These are phyloP conservation scores for Volutella citrinella DNA, from an alignment of 2,329 filamentous ascomycete species.

Conservation along the genomic window DNA sequence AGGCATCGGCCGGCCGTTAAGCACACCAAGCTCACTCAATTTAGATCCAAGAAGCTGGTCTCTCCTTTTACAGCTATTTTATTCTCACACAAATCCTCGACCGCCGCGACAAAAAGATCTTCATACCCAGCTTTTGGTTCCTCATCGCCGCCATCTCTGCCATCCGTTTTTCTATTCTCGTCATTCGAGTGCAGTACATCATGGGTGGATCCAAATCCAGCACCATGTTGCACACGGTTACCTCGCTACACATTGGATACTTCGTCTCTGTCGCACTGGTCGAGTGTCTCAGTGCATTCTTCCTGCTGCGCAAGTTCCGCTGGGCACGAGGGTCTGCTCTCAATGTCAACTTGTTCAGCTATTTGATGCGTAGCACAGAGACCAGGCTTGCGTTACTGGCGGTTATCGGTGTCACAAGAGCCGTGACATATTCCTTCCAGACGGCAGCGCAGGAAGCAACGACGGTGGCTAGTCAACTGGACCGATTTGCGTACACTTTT, in stretches of 20 bases:
- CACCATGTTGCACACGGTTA: conserved; percentile 32
- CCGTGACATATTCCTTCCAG: conserved; percentile 40
- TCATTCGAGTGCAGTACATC: conserved; percentile 29
- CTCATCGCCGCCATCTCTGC: conserved; percentile 51
- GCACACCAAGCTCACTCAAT: neutral
- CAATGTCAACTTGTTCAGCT: conserved; percentile 34
- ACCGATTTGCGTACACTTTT: conserved; percentile 39
- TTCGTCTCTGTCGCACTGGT: conserved; percentile 39
- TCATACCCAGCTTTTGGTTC: conserved; percentile 53
- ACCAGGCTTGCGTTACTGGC: conserved; percentile 36
- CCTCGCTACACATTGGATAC: conserved; percentile 39
- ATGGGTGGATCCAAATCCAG: conserved; percentile 16
- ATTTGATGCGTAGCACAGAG: conserved; percentile 39
- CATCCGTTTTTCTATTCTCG: conserved; percentile 42
- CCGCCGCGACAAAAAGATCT: conserved; percentile 39
- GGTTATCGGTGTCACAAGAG: conserved; percentile 36
- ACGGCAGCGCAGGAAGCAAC: conserved; percentile 34
- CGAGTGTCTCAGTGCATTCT: conserved; percentile 38
- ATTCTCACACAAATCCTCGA: conserved; percentile 50
- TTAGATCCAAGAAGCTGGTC: conserved; percentile 42
- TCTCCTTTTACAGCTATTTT: conserved; percentile 49
- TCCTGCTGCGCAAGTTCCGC: conserved; percentile 36
- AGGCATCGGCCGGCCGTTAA: neutral
- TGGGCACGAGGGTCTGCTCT: conserved; percentile 27
- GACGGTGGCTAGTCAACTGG: conserved; percentile 34